Evolutionary conservation across 805 yeast genomes (phyloP), one percentile per base, ranked within the genome.

Genomic region (Saccharomycopsis fermentans): DNA sequence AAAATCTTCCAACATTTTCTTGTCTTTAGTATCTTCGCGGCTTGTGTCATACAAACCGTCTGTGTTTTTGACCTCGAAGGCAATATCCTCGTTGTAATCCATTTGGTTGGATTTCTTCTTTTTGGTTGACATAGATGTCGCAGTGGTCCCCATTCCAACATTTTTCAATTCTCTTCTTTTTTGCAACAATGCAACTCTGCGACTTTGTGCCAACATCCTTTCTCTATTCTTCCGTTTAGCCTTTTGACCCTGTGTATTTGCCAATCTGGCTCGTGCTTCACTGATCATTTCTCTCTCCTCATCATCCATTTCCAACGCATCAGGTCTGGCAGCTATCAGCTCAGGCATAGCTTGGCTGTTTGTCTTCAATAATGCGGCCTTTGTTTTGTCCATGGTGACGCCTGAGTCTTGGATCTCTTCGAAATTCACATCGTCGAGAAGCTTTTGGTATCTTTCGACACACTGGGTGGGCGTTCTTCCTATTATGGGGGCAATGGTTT

Each of bases 211-310:
- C 52, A 90, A 72, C 79, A 87, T 78, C 55, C 94, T 74, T 68
- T 92, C 98, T 59, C 97, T 75, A 1, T 85, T 88, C 67, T 91
- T 90, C 59, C 98, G 73, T 59, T 91, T 88, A 0, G 97, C 97
- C 70, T 92, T 92, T 64, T 91, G 90, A 60, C 98, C 99, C 69
- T 87, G 90, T 0, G 97, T 90, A 65, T 90, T 91, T 12, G 96
- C 88, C 63, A 92, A 73, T 64, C 99, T 79, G 1, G 97, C 96
- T 54, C 86, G 79, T 0, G 99, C 99, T 68, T 94, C 99, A n/a
- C 89, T 82, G 6, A 91, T 70, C 97, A 91, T 90, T 69, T 92
- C 97, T 58, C 80, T 73, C 66, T 92, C 97, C 60, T 89, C 96
- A 50, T 90, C 97, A 59, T 84, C 91, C 77, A 90, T 73, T 29